Evolutionary conservation across 2,329 filamentous ascomycete genomes (phyloP), one percentile per base, ranked within the genome.

Genomic region (Xylaria sp.): DNA sequence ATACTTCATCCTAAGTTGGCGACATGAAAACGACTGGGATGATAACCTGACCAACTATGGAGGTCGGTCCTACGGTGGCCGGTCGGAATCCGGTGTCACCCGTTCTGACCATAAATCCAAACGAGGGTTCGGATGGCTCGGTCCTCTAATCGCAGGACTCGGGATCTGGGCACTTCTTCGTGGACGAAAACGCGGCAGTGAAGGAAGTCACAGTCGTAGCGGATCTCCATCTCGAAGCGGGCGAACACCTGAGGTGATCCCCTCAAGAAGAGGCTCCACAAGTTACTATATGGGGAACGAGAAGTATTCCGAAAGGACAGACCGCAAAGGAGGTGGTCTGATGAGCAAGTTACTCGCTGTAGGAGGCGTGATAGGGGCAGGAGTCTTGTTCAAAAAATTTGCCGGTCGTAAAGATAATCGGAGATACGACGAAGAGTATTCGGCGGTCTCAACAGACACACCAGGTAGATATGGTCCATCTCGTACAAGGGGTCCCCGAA

Each of bases 1-100:
- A 15, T 97, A 94, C 79, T 96, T 98, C 73, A 83, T 95, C 62
- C 82, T 97, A 38, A 91, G 90, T 70, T 96, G 92, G 78, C 84
- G 87, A 51, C 78, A 90, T 81, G 79, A 89, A 80, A 79, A 87
- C 75, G 72, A 85, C 76, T 75, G 82, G 74, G 80, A 81, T 78
- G 66, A 85, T 86, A 71, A 83, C 87, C 49, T 57, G 17, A 68
- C 61, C 15, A 31, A 42, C 38, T 65, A 69, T 63, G 68, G 68
- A 44, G 68, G 68, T 33, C 61, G 68, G 20, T 69, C 68, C 22
- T 33, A 85, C 61, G 87, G 87, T 39, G 86, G 87, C 38, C 86
- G 89, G 57, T 89, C 88, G 39, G 82, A 84, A 70, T 65, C 79
- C 50, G 72, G 67, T 6, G 56, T 72, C 42, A 71, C 69, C 2